phyloP scores from a whole-genome alignment of 371 early-diverging fungal genomes.

The Mucor irregularis region DNA sequence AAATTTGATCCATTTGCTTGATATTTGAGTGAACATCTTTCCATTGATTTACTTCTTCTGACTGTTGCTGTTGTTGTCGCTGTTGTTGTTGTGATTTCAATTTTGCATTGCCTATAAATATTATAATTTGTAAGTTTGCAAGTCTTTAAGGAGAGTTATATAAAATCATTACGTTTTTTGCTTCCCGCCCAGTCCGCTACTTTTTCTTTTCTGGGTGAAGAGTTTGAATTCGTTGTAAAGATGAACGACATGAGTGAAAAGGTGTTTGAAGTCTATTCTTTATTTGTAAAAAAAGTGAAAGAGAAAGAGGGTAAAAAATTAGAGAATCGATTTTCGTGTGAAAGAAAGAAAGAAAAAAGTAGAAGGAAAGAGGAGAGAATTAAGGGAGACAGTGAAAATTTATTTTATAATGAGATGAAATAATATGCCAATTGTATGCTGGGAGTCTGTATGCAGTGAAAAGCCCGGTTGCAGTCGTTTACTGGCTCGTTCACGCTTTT shows the following conservation, averaged over 20 bases:
- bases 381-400: conserved; percentile 30
- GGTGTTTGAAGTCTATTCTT: too few species aligned
- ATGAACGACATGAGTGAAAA: not conserved
- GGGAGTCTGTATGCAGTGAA: too few species aligned
- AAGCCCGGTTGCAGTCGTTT: too few species aligned
- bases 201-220: conserved; percentile 3
- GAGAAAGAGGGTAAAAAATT: conserved; percentile 9
- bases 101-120: too few species aligned
- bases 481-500: too few species aligned
- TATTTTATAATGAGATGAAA: conserved; percentile 34
- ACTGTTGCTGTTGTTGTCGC: not conserved
- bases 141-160: too few species aligned
- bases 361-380: conserved; percentile 26
- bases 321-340: too few species aligned
- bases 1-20: conserved; percentile 70
- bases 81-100: too few species aligned
- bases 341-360: conserved; percentile 9
- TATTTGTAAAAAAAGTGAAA: not conserved
- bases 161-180: not conserved
- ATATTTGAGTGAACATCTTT: conserved; percentile 69
- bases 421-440: too few species aligned
- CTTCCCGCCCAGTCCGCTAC: conserved; percentile 16
- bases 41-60: conserved; percentile 39
- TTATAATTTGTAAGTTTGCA: too few species aligned
- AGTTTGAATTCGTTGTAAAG: not conserved